Evolutionary conservation across 257 asterid species (phyloP).

Genomic region (Ilex aquifolium): DNA sequence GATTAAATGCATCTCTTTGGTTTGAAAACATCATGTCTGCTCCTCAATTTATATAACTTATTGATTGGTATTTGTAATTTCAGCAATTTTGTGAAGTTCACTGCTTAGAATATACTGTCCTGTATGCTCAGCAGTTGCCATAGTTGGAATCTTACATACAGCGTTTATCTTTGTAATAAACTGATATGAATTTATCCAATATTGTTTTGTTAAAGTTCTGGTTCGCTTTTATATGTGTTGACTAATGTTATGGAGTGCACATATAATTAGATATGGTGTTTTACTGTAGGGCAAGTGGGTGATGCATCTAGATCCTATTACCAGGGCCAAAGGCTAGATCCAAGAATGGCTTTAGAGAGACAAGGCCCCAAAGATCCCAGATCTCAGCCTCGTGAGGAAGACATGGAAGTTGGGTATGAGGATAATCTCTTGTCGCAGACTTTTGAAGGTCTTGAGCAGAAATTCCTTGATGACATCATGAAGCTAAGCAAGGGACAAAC

Average conservation of each 20-base stretch:
- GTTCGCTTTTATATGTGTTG: background rate
- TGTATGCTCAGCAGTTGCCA: background rate
- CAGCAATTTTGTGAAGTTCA: no score
- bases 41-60: no score
- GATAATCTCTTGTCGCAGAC: slow-evolving; percentile 42
- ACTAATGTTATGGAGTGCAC: slow-evolving; percentile 2
- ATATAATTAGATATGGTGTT: slow-evolving; percentile 9
- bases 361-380: slow-evolving; percentile 1
- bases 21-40: no score
- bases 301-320: slow-evolving; percentile 71
- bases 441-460: slow-evolving; percentile 81
- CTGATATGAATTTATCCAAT: background rate
- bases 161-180: background rate
- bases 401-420: slow-evolving; percentile 74
- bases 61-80: no score
- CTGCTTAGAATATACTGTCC: no score
- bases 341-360: slow-evolving; percentile 6
- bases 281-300: slow-evolving; percentile 57
- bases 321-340: slow-evolving; percentile 73
- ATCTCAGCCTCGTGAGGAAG: slow-evolving; percentile 72
- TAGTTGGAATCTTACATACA: background rate
- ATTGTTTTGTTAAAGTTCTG: background rate
- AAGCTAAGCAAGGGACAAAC: slow-evolving; percentile 82
- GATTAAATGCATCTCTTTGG: no score
- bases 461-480: slow-evolving; percentile 74